Evolutionary conservation across 495 filamentous ascomycete genomes (phyloP), one percentile per base, ranked within the genome.

Genomic region (Talaromyces trachyspermus): DNA sequence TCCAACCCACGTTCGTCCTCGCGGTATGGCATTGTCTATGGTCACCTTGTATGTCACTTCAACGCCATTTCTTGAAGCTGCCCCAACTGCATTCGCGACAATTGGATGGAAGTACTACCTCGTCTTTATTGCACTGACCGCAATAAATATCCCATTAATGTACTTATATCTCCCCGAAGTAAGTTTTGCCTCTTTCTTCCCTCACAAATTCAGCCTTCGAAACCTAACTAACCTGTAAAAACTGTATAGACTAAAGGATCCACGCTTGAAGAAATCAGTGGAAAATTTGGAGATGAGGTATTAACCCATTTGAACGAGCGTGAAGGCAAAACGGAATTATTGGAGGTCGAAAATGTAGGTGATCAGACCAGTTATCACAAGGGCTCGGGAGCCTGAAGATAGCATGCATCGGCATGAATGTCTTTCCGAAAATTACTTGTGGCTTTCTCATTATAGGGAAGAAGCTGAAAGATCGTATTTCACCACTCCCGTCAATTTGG

Each of bases 81-180:
- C 52, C 19, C 52, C 54, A 2, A 57, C 54, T 3, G 53, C 48
- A 8, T 55, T 57, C 18, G 43, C 46, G n/a, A 44, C n/a, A 19
- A 49, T 55, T 35, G 43, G 50, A 5, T 55, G 53, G 53, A 49
- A 53, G 19, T 55, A 53, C 27, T 55, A 55, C 38, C 38, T 42
- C 24, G 38, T 42, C 4, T 42, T 42, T 10, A 42, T 42, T 14
- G 38, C 14, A 12, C 38, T 42, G 18, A 42, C 38, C 3, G 18
- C 38, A 9, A 42, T 42, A 10, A 42, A 42, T 42, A 42, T 42
- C 38, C 38, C 38, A 5, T 23, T 42, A 23, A 42, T 25, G 38
- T 42, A 42, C 38, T 42, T 42, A 6, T 42, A 42, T 22, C 38
- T 42, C 38, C 38, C 38, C 24, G 38, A 42, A 42, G 38, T 42